Base-by-base conservation (phyloP, 148 eudicot species). In the Tetragonia tetragonoides region DNA sequence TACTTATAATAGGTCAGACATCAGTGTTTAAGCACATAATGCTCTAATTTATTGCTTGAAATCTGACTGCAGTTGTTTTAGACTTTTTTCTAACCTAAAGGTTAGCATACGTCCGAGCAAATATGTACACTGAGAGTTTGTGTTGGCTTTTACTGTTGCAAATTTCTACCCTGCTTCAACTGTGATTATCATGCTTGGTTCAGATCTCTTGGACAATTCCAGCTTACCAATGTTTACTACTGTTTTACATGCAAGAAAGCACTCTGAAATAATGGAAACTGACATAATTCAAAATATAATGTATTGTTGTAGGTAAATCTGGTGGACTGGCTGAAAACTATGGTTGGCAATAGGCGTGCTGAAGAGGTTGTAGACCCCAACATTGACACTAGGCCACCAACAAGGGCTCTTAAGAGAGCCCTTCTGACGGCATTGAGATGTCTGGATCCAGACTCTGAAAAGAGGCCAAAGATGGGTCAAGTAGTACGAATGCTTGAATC, bases 401-500 rank as follows among this genome's bases (percentile, higher is more conserved):
- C 89, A 40, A 85, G 92, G 73, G 89, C 94, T 77, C 88, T 92
- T 44, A 95, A 94, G 86, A 86, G 98, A 66, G 87, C 94, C 62
- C 98, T 95, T 71, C 70, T 95, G 83, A 87, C 90, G n/a, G 94
- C 97, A 60, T 80, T 95, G 80, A 89, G 93, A 76, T 95, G 98
- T 65, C 89, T 95, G 54, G 98, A 95, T 75, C 97, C 91, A n/a
- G 92, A 91, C 70, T 75, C 95, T 62, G 86, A 86, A 56, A 89
- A 92, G 83, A 87, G 98, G 75, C 96, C 97, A 46, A 88, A 75
- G 57, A 95, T 95, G 98, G 82, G 96, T 80, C 94, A 92, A 80
- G 98, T 92, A 69, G 96, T 88, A 53, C 92, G 96, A 17, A 95
- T 95, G 98, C 97, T 91, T 60, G 98, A 95, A 80, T 88, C 97